Evolutionary conservation across 2,329 filamentous ascomycete genomes (phyloP).

Genomic region (Aspergillus sp.): DNA sequence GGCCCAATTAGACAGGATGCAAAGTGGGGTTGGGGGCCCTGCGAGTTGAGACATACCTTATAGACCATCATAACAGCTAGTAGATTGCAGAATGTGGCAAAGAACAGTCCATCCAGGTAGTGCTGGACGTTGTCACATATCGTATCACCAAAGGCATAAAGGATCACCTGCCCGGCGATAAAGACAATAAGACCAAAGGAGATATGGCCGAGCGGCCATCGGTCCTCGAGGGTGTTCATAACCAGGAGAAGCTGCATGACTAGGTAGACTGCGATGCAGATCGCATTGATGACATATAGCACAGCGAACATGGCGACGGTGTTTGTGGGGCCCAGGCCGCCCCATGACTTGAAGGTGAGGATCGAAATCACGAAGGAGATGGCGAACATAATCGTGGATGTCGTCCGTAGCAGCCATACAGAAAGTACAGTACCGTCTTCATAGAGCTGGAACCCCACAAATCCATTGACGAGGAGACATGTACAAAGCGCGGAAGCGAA

Average conservation of each 20-base stretch:
- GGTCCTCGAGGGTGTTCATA: constrained; percentile 83
- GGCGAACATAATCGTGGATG: constrained; percentile 77
- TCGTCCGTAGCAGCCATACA: constrained; percentile 84
- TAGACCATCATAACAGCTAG: constrained; percentile 99
- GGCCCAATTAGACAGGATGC: neutral
- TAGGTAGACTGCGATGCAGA: constrained; percentile 82
- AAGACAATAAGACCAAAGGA: constrained; percentile 89
- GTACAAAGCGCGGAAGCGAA: constrained; percentile 82
- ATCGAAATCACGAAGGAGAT: constrained; percentile 85
- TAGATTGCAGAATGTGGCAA: constrained; percentile 90
- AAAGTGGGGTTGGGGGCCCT: neutral
- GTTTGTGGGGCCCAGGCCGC: constrained; percentile 77
- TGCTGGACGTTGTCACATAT: constrained; percentile 85
- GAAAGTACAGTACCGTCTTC: constrained; percentile 93
- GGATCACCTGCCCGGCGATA: constrained; percentile 82
- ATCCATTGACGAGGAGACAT: constrained; percentile 91
- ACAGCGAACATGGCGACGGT: constrained; percentile 89
- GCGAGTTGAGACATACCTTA: constrained; percentile 62
- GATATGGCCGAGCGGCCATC: constrained; percentile 93
- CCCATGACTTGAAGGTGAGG: constrained; percentile 90
- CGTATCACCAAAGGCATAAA: constrained; percentile 83
- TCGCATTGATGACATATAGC: constrained; percentile 84
- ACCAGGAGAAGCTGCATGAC: constrained; percentile 87
- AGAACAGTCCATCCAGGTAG: constrained; percentile 92
- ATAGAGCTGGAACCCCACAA: constrained; percentile 97